Conservation (phyloP, 352 stramenopile species). For the Globisporangium megalacanthum region DNA sequence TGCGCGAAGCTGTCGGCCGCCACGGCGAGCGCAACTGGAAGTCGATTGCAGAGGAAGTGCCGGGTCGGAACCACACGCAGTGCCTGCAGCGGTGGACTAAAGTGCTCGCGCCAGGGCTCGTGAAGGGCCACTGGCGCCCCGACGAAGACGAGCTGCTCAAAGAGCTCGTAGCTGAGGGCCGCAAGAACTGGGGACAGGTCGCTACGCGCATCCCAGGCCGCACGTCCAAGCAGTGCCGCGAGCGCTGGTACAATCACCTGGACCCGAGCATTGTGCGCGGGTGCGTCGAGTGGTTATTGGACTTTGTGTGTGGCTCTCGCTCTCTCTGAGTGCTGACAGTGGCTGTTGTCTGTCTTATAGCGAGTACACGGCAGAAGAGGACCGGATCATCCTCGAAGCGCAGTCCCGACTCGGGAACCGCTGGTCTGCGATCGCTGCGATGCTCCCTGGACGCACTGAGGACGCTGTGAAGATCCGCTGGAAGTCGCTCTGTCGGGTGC, state of each 20-base stretch:
- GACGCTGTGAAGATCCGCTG: conserved; percentile 91
- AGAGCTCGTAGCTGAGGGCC: conserved; percentile 68
- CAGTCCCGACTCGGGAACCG: conserved; percentile 82
- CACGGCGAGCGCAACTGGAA: conserved; percentile 88
- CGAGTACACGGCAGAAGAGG: conserved; percentile 80
- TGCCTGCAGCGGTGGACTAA: conserved; percentile 91
- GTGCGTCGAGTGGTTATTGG: background rate
- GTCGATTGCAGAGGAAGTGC: conserved; percentile 81
- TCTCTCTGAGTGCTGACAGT: background rate
- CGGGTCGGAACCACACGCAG: conserved; percentile 83
- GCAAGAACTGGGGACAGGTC: conserved; percentile 88
- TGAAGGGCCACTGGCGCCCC: conserved; percentile 94
- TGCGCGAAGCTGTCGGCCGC: conserved; percentile 67
- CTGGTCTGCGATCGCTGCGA: conserved; percentile 87
- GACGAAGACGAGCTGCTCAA: conserved; percentile 90
- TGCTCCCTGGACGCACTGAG: conserved; percentile 85
- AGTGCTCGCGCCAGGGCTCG: conserved; percentile 91
- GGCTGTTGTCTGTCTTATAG: conserved; percentile 6
- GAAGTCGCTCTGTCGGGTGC: conserved; percentile 84
- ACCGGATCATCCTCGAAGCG: conserved; percentile 84
- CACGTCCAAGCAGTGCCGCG: conserved; percentile 87
- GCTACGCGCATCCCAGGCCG: conserved; percentile 76
- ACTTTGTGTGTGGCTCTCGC: background rate
- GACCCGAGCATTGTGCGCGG: conserved; percentile 28
- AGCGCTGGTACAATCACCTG: conserved; percentile 89